Evolutionary conservation across 441 rosid genomes (phyloP).

Genomic region (Iberis amara): DNA sequence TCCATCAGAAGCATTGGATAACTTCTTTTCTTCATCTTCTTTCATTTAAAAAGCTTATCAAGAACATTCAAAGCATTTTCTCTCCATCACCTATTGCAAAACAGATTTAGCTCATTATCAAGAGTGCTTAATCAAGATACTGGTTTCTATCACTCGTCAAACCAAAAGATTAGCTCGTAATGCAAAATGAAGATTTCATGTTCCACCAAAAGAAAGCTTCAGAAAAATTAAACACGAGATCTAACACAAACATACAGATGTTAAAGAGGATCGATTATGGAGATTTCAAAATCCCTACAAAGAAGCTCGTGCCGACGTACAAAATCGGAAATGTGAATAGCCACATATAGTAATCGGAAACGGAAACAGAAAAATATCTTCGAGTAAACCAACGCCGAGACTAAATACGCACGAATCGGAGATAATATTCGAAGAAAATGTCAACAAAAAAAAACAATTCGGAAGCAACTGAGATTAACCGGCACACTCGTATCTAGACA

Average conservation of each 20-base stretch:
- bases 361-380: not conserved
- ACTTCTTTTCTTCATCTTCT: constrained; percentile 53
- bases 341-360: not conserved
- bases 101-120: not conserved
- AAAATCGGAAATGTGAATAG: not conserved
- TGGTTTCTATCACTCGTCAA: not conserved
- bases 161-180: not conserved
- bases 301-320: not conserved
- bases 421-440: not conserved
- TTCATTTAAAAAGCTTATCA: constrained; percentile 40
- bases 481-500: not conserved
- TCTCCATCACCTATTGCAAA: constrained; percentile 14
- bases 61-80: constrained; percentile 24
- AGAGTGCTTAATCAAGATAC: not conserved
- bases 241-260: not conserved
- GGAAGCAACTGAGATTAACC: not conserved
- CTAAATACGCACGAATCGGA: not conserved
- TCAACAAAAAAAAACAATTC: not conserved
- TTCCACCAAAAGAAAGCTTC: constrained; percentile 4
- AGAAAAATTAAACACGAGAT: not conserved
- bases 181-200: not conserved
- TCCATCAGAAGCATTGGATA: constrained; percentile 26
- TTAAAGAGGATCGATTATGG: not conserved
- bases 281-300: not conserved
- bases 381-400: too few species aligned